Base-by-base conservation (phyloP, 768 basidiomycete genomes). In the Tricholoma hemisulphureum region DNA sequence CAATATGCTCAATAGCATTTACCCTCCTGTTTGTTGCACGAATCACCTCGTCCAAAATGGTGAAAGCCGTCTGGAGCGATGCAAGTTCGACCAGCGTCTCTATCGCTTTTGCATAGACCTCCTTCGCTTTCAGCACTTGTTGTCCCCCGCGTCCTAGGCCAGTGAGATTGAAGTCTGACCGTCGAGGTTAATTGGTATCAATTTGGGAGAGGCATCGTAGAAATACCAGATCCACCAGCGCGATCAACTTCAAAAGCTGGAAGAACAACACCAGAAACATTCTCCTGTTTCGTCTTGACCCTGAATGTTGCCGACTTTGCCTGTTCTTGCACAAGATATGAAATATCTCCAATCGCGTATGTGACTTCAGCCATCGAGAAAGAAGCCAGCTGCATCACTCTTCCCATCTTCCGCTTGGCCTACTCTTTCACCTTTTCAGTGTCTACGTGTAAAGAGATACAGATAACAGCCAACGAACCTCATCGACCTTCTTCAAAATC, bases 351-450 rank as follows among this genome's bases (percentile, higher is more conserved):
- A 8, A 97, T 96, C 31, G 95, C 87, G 76, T 98, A 99, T 18
- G 95, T 96, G 62, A 99, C 97, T 73, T 98, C 96, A 0, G 97
- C 97, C 77, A 98, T 89, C 41, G 95, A 97, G 81, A 99, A 97
- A 39, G 97, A 98, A 23, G 97, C 97, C 51, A 98, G 82, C 72
- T 99, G 97, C 88, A 99, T 97, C 23, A 98, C 95, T 58, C 92
- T 83, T 28, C 97, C 97, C 97, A 98, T 99, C 77, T 98, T 95
- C 58, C 95, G 85, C 73, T 99, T 99, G 9, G 97, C 96, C 95
- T 98, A 62, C 59, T 60, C 5, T 55, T 63, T 71, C 52, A 58
- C 62, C 55, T 61, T 58, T 63, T 72, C 46, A 69, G 58, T 54
- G 64, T 37, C 46, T 8, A 49, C 39, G 10, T 6, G 29, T 31